A percentile compares a stretch with the other conserved stretches of the same genome.
phyloP scores from a whole-genome alignment of 257 asterid genomes.

The Capsicum pubescens region DNA sequence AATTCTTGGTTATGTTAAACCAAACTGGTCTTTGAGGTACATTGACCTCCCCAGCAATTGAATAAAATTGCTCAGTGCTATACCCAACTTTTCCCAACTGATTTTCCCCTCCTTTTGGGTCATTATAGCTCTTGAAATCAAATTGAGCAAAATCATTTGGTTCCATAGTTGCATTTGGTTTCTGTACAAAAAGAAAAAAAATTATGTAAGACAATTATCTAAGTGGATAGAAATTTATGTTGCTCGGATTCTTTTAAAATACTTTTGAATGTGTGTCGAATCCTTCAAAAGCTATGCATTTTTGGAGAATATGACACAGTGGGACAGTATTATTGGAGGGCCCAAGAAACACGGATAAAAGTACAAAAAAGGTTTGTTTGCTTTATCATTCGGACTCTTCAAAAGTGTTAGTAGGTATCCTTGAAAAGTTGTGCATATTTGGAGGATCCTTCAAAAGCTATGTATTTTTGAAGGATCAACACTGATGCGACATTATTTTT shows the following conservation, averaged over 20 bases:
- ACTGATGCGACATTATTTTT: neutral
- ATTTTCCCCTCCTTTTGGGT: constrained; percentile 53
- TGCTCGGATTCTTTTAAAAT: neutral
- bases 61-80: constrained; percentile 55
- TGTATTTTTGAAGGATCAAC: neutral
- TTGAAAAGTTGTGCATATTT: neutral
- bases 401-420: neutral
- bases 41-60: constrained; percentile 48
- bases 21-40: constrained; percentile 40
- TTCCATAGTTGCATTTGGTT: constrained; percentile 43
- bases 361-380: neutral
- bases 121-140: constrained; percentile 50
- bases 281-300: neutral
- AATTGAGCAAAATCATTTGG: constrained; percentile 48
- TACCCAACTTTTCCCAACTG: constrained; percentile 52
- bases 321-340: neutral
- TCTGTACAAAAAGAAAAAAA: constrained; percentile 42
- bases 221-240: neutral
- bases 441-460: neutral
- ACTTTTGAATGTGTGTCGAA: neutral
- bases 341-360: neutral
- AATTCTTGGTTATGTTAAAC: constrained; percentile 49
- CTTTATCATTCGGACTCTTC: neutral
- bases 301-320: neutral
- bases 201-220: neutral